Evolutionary conservation across 805 yeast genomes (phyloP).

Genomic region (Grigorovia transvaalensis): DNA sequence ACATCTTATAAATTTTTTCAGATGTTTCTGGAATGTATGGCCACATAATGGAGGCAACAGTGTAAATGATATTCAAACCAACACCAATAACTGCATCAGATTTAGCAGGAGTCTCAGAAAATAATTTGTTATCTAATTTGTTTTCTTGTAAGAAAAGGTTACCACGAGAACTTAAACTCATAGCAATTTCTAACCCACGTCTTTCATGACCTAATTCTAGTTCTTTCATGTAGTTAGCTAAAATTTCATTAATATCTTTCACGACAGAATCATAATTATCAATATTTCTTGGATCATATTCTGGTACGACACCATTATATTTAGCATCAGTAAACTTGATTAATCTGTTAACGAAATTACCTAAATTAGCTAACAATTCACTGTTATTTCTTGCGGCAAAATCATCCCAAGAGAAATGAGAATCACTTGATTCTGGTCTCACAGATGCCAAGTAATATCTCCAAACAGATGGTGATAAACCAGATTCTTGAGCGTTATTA

Average conservation of each 20-base stretch:
- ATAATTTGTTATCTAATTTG: constrained; percentile 82
- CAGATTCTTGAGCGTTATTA: constrained; percentile 90
- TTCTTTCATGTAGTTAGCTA: constrained; percentile 52
- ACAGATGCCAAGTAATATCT: constrained; percentile 87
- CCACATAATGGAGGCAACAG: constrained; percentile 68
- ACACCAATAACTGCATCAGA: constrained; percentile 89
- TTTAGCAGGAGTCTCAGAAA: constrained; percentile 61
- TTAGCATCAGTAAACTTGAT: constrained; percentile 84
- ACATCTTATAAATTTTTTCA: constrained; percentile 57
- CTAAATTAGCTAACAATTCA: constrained; percentile 89
- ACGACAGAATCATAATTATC: constrained; percentile 38
- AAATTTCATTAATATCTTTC: constrained; percentile 50
- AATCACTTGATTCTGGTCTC: constrained; percentile 92
- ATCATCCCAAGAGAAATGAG: constrained; percentile 96
- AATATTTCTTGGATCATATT: constrained; percentile 39
- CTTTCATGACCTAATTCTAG: constrained; percentile 76
- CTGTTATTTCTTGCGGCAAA: constrained; percentile 89
- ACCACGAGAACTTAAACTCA: constrained; percentile 87
- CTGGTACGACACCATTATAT: constrained; percentile 83
- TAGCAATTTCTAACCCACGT: constrained; percentile 83
- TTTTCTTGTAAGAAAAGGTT: constrained; percentile 93
- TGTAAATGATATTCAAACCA: constrained; percentile 78
- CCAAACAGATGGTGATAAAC: constrained; percentile 90
- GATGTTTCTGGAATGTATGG: constrained; percentile 91
- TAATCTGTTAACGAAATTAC: constrained; percentile 91